Evolutionary conservation across 2,329 filamentous ascomycete genomes (phyloP).

Genomic region (Malbranchea cinnamomea): DNA sequence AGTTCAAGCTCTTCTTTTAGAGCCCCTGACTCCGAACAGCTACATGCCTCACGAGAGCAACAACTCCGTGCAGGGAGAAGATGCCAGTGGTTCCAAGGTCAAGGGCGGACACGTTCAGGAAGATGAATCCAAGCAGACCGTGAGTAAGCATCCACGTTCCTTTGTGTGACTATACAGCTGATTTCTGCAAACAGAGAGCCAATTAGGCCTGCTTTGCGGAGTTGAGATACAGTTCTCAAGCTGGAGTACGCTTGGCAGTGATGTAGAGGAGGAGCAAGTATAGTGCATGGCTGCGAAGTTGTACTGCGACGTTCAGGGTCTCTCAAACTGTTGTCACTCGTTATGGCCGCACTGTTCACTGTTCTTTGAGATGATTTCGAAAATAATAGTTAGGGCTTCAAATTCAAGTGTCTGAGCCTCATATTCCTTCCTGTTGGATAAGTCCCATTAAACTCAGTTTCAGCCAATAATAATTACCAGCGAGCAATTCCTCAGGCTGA

Average conservation of each 20-base stretch:
- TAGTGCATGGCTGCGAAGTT: conserved; percentile 1
- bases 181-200: conserved; percentile 2
- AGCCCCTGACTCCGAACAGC: conserved; percentile 2
- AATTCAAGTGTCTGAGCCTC: background rate
- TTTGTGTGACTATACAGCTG: conserved; percentile 1
- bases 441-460: conserved; percentile 3
- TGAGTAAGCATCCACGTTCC: conserved; percentile 1
- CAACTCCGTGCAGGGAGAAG: conserved; percentile 4
- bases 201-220: conserved; percentile 1
- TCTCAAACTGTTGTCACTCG: conserved; percentile 2
- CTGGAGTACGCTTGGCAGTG: background rate
- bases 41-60: conserved; percentile 4
- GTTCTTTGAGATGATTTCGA: background rate
- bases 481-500: no score
- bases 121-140: conserved; percentile 4
- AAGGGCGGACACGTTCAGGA: conserved; percentile 4
- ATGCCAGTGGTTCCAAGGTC: conserved; percentile 2
- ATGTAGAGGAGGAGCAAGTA: conserved; percentile 2
- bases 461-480: no score
- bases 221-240: conserved; percentile 1
- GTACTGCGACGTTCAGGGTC: background rate
- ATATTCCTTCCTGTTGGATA: background rate
- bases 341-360: conserved; percentile 1
- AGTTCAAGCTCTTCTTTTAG: conserved; percentile 2
- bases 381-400: background rate